Conservation (phyloP, 768 basidiomycete genomes). For the Tulasnella sp. region DNA sequence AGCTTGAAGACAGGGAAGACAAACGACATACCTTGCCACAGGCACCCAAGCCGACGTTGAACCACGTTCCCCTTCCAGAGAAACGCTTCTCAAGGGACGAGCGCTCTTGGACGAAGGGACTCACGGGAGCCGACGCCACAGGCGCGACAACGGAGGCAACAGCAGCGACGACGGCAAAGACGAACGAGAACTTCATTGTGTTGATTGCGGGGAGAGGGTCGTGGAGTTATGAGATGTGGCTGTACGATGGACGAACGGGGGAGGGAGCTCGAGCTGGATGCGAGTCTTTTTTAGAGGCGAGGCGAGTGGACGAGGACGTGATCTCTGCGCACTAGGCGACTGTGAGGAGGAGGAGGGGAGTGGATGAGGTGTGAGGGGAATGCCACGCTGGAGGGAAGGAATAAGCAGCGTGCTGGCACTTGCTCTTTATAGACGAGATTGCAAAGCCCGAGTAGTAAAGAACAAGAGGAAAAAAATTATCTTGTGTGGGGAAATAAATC, state of each 20-base stretch:
- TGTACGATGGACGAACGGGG: not conserved
- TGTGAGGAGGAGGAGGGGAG: not conserved
- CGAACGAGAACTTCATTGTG: conserved; percentile 22
- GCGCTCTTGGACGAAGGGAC: not conserved
- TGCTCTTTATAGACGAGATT: conserved; percentile 9
- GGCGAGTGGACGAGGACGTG: not conserved
- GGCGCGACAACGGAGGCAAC: not conserved
- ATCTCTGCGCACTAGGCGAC: not conserved
- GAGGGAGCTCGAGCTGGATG: conserved; percentile 1
- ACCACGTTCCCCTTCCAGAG: conserved; percentile 29
- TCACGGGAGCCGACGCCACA: conserved; percentile 3
- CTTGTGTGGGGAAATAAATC: not conserved
- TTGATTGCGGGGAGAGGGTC: not conserved
- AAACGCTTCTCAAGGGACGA: not conserved
- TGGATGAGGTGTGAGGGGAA: conserved; percentile 11
- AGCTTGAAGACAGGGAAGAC: not conserved
- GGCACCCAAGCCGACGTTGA: conserved; percentile 30
- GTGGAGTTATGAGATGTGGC: not conserved
- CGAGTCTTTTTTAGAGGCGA: conserved; percentile 6
- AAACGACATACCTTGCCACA: conserved; percentile 27
- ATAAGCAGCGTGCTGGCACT: not conserved
- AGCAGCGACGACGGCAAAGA: conserved; percentile 16
- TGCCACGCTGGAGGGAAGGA: conserved; percentile 10
- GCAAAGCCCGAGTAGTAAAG: not conserved
- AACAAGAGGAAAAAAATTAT: not conserved